Percentiles rank a stretch among this genome's conserved stretches.
phyloP scores from a whole-genome alignment of 1,139 yeast genomes.

The Suhomyces kunorum region DNA sequence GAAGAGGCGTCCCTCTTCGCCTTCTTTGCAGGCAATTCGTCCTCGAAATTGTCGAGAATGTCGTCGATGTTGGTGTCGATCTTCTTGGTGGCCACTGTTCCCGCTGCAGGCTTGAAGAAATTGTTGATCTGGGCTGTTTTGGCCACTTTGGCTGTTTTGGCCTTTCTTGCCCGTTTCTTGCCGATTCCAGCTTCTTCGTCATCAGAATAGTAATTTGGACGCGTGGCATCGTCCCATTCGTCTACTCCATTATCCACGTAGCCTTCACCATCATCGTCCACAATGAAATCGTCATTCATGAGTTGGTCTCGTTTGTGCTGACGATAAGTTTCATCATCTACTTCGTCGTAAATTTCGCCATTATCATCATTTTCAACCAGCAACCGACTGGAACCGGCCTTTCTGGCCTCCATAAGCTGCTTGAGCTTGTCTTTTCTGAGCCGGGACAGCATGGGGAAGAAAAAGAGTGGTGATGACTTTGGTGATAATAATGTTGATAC shows the following conservation, averaged over 20 bases:
- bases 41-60: conserved; percentile 46
- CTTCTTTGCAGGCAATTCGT: conserved; percentile 22
- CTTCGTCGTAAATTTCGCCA: conserved; percentile 74
- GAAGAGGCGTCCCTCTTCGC: conserved; percentile 18
- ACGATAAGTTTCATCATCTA: conserved; percentile 78
- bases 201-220: conserved; percentile 55
- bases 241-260: conserved; percentile 91
- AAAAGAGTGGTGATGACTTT: conserved; percentile 1
- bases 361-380: conserved; percentile 31
- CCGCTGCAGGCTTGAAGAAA: conserved; percentile 51
- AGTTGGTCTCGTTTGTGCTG: conserved; percentile 77
- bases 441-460: conserved; percentile 30
- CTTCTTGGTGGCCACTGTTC: conserved; percentile 34
- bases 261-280: conserved; percentile 88
- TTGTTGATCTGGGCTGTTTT: conserved; percentile 54
- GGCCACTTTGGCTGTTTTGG: conserved; percentile 44
- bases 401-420: conserved; percentile 44
- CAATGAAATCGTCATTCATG: conserved; percentile 88
- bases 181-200: conserved; percentile 43
- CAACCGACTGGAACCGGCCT: conserved; percentile 32
- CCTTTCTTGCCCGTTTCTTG: conserved; percentile 31
- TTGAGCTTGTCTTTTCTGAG: conserved; percentile 39
- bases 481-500: conserved; percentile 1
- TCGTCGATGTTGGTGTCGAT: conserved; percentile 46
- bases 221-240: conserved; percentile 70